Evolutionary conservation across 73 alveolate genomes (phyloP).

Genomic region (Halteria grandinella): DNA sequence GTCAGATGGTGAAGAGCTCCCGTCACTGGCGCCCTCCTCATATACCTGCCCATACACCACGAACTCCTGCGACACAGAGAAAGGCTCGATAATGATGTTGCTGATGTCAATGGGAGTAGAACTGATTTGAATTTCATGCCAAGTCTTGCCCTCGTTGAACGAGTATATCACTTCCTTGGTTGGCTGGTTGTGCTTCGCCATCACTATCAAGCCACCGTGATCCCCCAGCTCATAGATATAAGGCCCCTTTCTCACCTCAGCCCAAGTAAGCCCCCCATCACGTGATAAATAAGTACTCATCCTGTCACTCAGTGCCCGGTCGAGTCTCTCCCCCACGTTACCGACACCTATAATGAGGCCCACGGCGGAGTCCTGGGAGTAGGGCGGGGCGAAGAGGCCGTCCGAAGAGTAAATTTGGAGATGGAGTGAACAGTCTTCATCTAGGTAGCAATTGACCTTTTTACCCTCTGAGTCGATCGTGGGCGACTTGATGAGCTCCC

Average conservation of each 20-base stretch:
- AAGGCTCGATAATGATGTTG: constrained; percentile 94
- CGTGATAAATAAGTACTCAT: constrained; percentile 84
- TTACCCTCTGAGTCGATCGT: constrained; percentile 72
- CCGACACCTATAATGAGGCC: constrained; percentile 93
- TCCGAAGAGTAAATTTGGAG: constrained; percentile 82
- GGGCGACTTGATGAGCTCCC: constrained; percentile 87
- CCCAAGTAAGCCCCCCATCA: constrained; percentile 95
- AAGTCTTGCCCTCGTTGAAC: constrained; percentile 88
- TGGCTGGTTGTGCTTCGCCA: constrained; percentile 81
- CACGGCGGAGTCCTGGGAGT: constrained; percentile 79
- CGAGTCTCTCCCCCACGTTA: constrained; percentile 80
- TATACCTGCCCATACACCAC: constrained; percentile 81
- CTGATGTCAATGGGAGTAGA: constrained; percentile 75
- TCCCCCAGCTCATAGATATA: constrained; percentile 93
- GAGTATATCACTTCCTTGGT: constrained; percentile 79
- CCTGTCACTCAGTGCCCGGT: constrained; percentile 58
- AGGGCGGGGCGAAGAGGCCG: constrained; percentile 80
- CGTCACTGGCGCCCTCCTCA: too few relatives aligned
- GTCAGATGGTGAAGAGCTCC: constrained; percentile 27
- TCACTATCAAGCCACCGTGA: constrained; percentile 95
- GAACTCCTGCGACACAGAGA: constrained; percentile 79
- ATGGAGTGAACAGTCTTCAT: constrained; percentile 89
- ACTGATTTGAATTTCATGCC: constrained; percentile 68
- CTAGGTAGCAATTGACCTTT: constrained; percentile 61
- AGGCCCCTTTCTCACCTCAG: constrained; percentile 88